Evolutionary conservation across 306 rosid species (phyloP).

Genomic region (Arachis hypogaea): DNA sequence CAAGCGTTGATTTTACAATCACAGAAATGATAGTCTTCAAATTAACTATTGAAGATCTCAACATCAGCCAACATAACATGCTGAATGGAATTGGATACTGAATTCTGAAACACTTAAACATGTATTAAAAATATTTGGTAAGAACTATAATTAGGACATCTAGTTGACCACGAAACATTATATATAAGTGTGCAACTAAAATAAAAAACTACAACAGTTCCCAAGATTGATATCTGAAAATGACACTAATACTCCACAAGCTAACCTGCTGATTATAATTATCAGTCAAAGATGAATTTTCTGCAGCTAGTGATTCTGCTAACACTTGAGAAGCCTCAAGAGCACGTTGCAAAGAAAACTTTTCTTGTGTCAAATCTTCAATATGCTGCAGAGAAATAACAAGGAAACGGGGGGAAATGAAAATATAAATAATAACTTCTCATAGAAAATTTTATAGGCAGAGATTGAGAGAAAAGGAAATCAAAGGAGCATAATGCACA

Average conservation of each 20-base stretch:
- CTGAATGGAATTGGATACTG: neutral
- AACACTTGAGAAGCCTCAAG: conserved; percentile 79
- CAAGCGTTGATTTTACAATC: conserved; percentile 14
- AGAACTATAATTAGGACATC: conserved; percentile 1
- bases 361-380: conserved; percentile 95
- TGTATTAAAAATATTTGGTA: neutral
- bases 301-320: conserved; percentile 91
- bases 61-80: neutral
- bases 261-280: conserved; percentile 92
- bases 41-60: conserved; percentile 14
- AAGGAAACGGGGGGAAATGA: neutral
- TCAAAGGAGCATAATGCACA: neutral
- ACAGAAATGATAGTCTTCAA: conserved; percentile 15
- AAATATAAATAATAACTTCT: neutral
- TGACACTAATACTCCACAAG: conserved; percentile 21
- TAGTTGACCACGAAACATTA: conserved; percentile 25
- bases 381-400: conserved; percentile 68
- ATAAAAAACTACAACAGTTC: conserved; percentile 13
- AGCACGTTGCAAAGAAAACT: conserved; percentile 88
- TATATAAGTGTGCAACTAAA: conserved; percentile 4
- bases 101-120: neutral
- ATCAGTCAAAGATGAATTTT: conserved; percentile 93
- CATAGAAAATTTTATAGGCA: neutral
- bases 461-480: neutral
- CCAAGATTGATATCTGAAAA: conserved; percentile 23